A percentile compares a stretch with the other conserved stretches of the same genome.
Evolutionary conservation across 129 eudicot species (phyloP).

Genomic region (Tagetes patula): DNA sequence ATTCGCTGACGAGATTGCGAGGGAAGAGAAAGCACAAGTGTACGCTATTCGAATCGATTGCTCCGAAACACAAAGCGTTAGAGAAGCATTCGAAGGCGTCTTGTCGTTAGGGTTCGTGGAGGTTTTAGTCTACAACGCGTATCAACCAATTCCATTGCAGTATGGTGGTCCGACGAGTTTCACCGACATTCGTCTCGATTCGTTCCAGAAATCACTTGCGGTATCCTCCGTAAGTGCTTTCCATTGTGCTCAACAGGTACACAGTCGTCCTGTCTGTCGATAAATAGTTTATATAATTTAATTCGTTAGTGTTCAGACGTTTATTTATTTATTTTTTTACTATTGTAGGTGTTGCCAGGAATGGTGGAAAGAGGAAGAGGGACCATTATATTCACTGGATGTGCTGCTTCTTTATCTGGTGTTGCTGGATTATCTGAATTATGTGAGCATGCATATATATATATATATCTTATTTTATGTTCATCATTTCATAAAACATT

Average conservation of each 20-base stretch:
- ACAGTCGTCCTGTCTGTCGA: neutral
- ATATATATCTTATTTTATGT: neutral
- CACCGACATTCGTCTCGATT: constrained; percentile 57
- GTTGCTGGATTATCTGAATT: constrained; percentile 74
- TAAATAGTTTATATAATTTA: no score
- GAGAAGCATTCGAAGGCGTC: constrained; percentile 85
- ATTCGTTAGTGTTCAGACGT: no score
- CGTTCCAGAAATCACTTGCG: constrained; percentile 66
- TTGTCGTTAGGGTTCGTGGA: constrained; percentile 79
- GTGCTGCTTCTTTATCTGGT: constrained; percentile 76
- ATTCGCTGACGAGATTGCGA: constrained; percentile 82
- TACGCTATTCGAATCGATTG: constrained; percentile 90
- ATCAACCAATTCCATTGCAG: constrained; percentile 51
- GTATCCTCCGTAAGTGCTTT: constrained; percentile 81
- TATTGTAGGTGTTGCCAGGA: constrained; percentile 65
- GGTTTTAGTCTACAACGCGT: constrained; percentile 83
- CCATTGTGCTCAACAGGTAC: constrained; percentile 83
- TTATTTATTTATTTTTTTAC: neutral
- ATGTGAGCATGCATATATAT: constrained; percentile 36
- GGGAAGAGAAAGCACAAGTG: constrained; percentile 82
- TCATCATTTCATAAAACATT: neutral
- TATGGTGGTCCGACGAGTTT: constrained; percentile 47
- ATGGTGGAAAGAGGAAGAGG: constrained; percentile 88
- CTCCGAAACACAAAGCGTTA: constrained; percentile 61
- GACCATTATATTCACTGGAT: constrained; percentile 84